Percentiles rank a stretch among this genome's conserved stretches.
These are phyloP conservation scores for Pouteria campechiana DNA, from an alignment of 179 eudicot genomes.

Conservation along the genomic window DNA sequence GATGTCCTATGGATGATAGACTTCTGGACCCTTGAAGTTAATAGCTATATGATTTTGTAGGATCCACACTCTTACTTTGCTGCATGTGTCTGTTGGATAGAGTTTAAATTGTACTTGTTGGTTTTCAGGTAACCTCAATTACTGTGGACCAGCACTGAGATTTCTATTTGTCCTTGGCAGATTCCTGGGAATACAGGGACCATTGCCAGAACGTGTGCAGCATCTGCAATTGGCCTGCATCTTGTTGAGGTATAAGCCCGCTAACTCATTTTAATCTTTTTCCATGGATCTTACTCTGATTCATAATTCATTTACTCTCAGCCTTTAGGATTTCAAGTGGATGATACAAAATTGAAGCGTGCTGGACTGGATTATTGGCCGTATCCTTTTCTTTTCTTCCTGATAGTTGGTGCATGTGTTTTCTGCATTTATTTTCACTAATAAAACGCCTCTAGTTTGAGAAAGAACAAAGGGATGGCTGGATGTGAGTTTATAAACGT, in stretches of 20 bases:
- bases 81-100: neutral
- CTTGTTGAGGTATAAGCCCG: slow-evolving; percentile 56
- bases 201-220: slow-evolving; percentile 95
- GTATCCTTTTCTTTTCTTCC: slow-evolving; percentile 58
- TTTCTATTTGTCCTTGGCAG: slow-evolving; percentile 38
- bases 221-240: slow-evolving; percentile 86
- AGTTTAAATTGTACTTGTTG: slow-evolving; percentile 1
- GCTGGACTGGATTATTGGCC: slow-evolving; percentile 99
- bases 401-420: neutral
- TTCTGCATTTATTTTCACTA: neutral
- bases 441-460: neutral
- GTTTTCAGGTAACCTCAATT: slow-evolving; percentile 9
- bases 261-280: neutral
- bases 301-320: slow-evolving; percentile 13
- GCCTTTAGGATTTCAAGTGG: slow-evolving; percentile 83
- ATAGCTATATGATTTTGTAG: too few relatives aligned
- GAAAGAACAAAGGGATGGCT: neutral
- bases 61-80: too few relatives aligned
- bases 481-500: too few relatives aligned
- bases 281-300: neutral
- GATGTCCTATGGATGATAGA: neutral
- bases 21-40: too few relatives aligned
- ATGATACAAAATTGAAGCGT: slow-evolving; percentile 75
- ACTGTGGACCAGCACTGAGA: slow-evolving; percentile 9
- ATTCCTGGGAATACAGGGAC: slow-evolving; percentile 95